Evolutionary conservation across 106 monocot species (phyloP), one percentile per base, ranked within the genome.

Genomic region (Triglochin maritima): DNA sequence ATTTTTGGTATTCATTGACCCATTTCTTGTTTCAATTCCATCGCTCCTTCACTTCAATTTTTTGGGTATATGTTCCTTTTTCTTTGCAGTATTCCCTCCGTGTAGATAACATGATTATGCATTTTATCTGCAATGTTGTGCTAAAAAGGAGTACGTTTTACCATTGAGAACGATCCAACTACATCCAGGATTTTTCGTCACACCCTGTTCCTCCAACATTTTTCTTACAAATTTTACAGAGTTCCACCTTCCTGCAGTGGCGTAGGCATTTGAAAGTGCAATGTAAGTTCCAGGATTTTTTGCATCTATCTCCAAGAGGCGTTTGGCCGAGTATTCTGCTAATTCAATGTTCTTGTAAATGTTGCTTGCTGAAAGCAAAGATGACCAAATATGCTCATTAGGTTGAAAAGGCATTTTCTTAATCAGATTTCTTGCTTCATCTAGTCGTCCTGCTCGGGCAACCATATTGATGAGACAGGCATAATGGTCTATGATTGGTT

Each of bases 401-500:
- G 76, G 69, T 41, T 85, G 65, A 62, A 76, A 79, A 7, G 81
- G 76, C 81, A 85, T 85, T 5, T 55, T 47, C 49, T 76, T 59
- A 12, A 74, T 49, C 7, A 85, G 17, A 44, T 76, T 14, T 6
- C 62, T 58, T 9, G 85, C 85, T 70, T 81, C 79, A 3, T 81
- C 48, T n/a, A 85, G 29, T 45, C 11, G 52, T 49, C 85, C 85
- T 50, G 72, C 63, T 1, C 81, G 55, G 50, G 65, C 76, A 56
- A 81, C 65, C 17, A 82, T 47, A 59, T 77, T 66, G 41, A 86
- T 56, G 57, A 86, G 58, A 53, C 86, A 86, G 13, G 81, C 77
- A 69, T 80, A 82, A 49, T 86, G 86, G 47, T 77, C 71, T 9
- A 82, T 46, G 2, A 71, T 71, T n/a, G 81, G 86, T 47, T 69